Evolutionary conservation across 345 rosid genomes (phyloP).

Genomic region (Turnera subulata): DNA sequence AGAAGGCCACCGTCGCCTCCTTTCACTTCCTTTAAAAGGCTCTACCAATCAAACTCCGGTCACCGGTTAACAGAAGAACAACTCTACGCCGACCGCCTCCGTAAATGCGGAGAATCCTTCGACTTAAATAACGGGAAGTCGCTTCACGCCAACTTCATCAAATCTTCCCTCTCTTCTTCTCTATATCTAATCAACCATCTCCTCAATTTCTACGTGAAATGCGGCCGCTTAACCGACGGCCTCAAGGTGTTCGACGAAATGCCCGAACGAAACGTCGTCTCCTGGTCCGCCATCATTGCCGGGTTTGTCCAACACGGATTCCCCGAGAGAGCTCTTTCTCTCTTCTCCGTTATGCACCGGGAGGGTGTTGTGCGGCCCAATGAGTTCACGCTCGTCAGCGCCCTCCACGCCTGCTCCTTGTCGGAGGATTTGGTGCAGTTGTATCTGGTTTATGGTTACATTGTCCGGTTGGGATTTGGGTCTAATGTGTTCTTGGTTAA

Average conservation of each 20-base stretch:
- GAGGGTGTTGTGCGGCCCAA: slow-evolving; percentile 35
- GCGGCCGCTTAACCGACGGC: slow-evolving; percentile 22
- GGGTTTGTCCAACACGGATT: slow-evolving; percentile 37
- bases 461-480: slow-evolving; percentile 35
- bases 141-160: slow-evolving; percentile 37
- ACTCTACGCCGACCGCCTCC: slow-evolving; percentile 22
- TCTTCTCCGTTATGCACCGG: slow-evolving; percentile 34
- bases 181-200: slow-evolving; percentile 37
- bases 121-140: slow-evolving; percentile 28
- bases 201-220: slow-evolving; percentile 39
- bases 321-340: slow-evolving; percentile 26
- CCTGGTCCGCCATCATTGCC: slow-evolving; percentile 44
- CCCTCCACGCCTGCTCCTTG: slow-evolving; percentile 45
- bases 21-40: too few species aligned
- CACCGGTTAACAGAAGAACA: slow-evolving; percentile 1
- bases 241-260: slow-evolving; percentile 47
- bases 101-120: slow-evolving; percentile 27
- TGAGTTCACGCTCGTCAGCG: slow-evolving; percentile 46
- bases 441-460: slow-evolving; percentile 31
- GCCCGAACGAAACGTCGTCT: slow-evolving; percentile 42
- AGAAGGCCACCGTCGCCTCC: too few species aligned
- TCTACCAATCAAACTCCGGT: too few species aligned
- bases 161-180: slow-evolving; percentile 24
- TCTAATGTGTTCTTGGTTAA: slow-evolving; percentile 39
- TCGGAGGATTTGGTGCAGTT: slow-evolving; percentile 16